These are phyloP conservation scores for Obba rivulosa DNA, from an alignment of 768 basidiomycete species.

Conservation along the genomic window DNA sequence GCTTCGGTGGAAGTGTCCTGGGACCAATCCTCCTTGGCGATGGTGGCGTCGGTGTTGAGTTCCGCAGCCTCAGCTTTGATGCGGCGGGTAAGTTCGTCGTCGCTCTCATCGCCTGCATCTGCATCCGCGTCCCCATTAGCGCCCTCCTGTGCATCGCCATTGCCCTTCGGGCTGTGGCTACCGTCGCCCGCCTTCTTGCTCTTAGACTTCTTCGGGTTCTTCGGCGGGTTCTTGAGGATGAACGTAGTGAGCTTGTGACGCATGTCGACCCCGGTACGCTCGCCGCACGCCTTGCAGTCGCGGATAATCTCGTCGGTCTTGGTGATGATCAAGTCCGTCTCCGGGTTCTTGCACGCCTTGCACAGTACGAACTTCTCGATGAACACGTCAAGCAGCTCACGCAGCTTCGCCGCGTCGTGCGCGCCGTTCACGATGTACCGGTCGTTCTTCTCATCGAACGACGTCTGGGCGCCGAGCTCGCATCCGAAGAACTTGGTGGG, in stretches of 20 bases:
- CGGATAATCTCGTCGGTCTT: constrained; percentile 87
- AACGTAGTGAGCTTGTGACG: constrained; percentile 94
- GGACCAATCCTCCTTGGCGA: constrained; percentile 80
- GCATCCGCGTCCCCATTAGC: constrained; percentile 37
- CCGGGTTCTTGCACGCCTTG: constrained; percentile 97
- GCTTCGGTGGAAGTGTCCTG: constrained; percentile 90
- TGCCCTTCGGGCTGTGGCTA: constrained; percentile 32
- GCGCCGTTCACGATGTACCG: constrained; percentile 98
- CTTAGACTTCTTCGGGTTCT: constrained; percentile 71
- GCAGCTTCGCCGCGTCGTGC: constrained; percentile 85
- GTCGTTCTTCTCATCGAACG: constrained; percentile 94
- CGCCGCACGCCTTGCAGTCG: constrained; percentile 98
- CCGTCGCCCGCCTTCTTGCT: constrained; percentile 46
- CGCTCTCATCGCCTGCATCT: constrained; percentile 60
- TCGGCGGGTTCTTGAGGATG: constrained; percentile 96
- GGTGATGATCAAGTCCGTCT: constrained; percentile 91
- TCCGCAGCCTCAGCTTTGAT: constrained; percentile 88
- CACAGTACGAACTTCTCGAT: constrained; percentile 99
- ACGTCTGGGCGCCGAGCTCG: constrained; percentile 96
- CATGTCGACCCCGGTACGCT: constrained; percentile 90
- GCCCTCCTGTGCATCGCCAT: constrained; percentile 33
- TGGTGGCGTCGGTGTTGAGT: constrained; percentile 54
- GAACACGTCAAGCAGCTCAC: constrained; percentile 93
- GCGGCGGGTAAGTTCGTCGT: constrained; percentile 84
- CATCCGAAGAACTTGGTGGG: constrained; percentile 99